Evolutionary conservation across 768 basidiomycete genomes (phyloP).

Genomic region (Suillus tomentosus): DNA sequence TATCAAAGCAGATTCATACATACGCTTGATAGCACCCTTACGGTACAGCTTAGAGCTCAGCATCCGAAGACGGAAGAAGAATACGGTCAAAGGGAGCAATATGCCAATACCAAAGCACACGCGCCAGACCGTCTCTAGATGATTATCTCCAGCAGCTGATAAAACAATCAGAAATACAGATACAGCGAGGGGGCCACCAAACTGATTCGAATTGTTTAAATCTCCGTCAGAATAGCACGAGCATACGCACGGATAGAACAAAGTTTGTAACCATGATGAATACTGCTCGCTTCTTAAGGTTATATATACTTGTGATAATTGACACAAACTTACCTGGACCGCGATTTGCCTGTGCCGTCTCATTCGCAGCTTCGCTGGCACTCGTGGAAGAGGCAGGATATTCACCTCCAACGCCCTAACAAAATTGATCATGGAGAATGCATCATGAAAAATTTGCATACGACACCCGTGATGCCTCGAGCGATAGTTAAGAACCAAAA

Average conservation of each 20-base stretch:
- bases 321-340: conserved; percentile 52
- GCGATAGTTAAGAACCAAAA: conserved; percentile 79
- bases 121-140: conserved; percentile 68
- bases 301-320: conserved; percentile 7
- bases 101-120: conserved; percentile 68
- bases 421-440: not conserved
- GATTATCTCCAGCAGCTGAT: conserved; percentile 61
- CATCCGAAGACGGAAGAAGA: conserved; percentile 75
- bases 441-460: conserved; percentile 30
- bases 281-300: conserved; percentile 35
- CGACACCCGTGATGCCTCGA: conserved; percentile 68
- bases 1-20: not conserved
- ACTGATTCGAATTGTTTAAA: conserved; percentile 35
- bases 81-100: conserved; percentile 62
- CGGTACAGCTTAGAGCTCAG: conserved; percentile 64
- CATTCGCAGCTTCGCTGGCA: conserved; percentile 74
- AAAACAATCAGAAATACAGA: conserved; percentile 69
- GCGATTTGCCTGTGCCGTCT: conserved; percentile 57
- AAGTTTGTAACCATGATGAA: conserved; percentile 81
- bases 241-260: conserved; percentile 53
- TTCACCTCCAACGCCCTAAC: conserved; percentile 72
- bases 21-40: conserved; percentile 66
- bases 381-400: conserved; percentile 74
- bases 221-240: not conserved
- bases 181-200: conserved; percentile 68